A percentile compares a stretch with the other conserved stretches of the same genome.
These are phyloP conservation scores for Hypholoma fasciculare DNA, from an alignment of 768 basidiomycete genomes.

Conservation along the genomic window DNA sequence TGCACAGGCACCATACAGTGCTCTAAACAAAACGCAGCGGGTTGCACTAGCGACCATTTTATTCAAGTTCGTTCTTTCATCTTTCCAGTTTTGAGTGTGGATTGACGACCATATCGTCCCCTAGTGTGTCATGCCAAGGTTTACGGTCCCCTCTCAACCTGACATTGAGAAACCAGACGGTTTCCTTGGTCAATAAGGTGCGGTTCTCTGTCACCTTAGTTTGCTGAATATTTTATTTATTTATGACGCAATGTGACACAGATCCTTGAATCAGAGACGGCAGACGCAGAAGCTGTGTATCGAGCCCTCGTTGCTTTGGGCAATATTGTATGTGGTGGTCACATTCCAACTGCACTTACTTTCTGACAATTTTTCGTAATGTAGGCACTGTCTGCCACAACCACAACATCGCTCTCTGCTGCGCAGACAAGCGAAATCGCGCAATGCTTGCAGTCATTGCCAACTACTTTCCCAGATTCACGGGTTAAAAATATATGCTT, in stretches of 20 bases:
- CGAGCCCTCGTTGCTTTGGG: constrained; percentile 73
- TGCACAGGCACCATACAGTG: constrained; percentile 47
- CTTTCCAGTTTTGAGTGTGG: constrained; percentile 1
- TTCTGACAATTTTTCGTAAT: not conserved
- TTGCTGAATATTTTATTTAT: not conserved
- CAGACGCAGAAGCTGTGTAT: constrained; percentile 71
- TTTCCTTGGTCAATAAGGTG: constrained; percentile 36
- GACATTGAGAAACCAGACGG: constrained; percentile 39
- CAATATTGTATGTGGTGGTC: constrained; percentile 53
- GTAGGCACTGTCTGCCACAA: constrained; percentile 52
- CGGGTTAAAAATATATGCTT: constrained; percentile 51
- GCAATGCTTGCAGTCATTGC: constrained; percentile 38
- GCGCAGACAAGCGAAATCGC: constrained; percentile 41
- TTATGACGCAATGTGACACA: constrained; percentile 16
- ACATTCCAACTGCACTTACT: not conserved
- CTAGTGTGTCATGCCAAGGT: constrained; percentile 64
- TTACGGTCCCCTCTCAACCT: constrained; percentile 42
- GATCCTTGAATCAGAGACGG: constrained; percentile 49
- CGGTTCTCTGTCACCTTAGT: not conserved
- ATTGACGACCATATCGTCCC: constrained; percentile 2
- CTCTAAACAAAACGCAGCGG: constrained; percentile 68
- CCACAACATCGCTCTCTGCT: constrained; percentile 33
- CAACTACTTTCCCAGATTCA: constrained; percentile 55
- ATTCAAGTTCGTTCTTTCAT: constrained; percentile 71
- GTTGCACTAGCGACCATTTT: constrained; percentile 79